A percentile compares a stretch with the other conserved stretches of the same genome.
Conservation (phyloP, 2,329 filamentous ascomycete species). For the Pseudogymnoascus sp. region DNA sequence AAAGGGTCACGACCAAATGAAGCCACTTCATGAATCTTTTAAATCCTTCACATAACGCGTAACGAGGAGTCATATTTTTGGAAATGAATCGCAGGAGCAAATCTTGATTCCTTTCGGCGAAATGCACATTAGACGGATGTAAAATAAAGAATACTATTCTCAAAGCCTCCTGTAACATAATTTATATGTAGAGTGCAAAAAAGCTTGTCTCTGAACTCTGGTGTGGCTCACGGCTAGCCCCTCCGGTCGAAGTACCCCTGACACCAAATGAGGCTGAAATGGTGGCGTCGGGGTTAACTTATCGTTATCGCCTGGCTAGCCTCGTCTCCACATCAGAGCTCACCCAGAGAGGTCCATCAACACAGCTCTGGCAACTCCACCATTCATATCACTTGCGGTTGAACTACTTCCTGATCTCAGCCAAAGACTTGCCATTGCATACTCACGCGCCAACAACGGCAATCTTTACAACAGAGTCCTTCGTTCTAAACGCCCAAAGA, state of each 20-base stretch:
- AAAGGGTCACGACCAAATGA: conserved; percentile 1
- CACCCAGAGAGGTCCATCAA: neutral
- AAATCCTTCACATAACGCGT: conserved; percentile 1
- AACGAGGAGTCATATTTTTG: conserved; percentile 1
- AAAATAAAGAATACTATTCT: neutral
- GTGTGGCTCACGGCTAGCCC: neutral
- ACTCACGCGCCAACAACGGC: neutral
- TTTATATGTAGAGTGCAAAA: neutral
- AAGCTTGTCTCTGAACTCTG: neutral
- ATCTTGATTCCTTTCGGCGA: neutral
- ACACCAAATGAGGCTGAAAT: neutral
- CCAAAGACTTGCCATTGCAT: neutral
- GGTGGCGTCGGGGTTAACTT: neutral
- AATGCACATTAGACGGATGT: conserved; percentile 1
- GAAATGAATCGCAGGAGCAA: neutral
- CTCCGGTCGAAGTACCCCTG: neutral
- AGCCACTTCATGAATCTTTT: conserved; percentile 4
- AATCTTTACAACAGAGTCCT: neutral
- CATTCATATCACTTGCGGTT: neutral
- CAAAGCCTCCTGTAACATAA: neutral
- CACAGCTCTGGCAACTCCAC: neutral
- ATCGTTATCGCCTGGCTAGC: conserved; percentile 6
- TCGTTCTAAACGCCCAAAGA: conserved; percentile 8
- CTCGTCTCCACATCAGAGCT: neutral
- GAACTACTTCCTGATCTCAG: neutral